These are phyloP conservation scores for Phytophthora constricta DNA, from an alignment of 352 stramenopile genomes.

Conservation along the genomic window DNA sequence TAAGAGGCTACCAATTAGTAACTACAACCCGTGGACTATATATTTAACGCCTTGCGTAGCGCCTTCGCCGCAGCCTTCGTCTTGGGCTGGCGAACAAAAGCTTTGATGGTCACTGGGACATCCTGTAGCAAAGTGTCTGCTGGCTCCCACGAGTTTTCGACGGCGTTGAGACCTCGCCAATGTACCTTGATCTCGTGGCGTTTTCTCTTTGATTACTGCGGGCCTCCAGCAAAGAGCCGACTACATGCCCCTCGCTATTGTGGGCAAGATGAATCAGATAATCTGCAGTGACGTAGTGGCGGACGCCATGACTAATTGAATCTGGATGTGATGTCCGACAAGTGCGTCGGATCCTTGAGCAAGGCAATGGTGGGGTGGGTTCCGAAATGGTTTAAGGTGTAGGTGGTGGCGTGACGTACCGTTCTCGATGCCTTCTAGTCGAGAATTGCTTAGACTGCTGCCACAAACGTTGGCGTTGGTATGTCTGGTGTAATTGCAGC, in stretches of 20 bases:
- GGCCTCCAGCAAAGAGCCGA: conserved; percentile 7
- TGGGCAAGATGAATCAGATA: conserved; percentile 19
- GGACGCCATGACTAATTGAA: no score
- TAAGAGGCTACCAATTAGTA: neutral
- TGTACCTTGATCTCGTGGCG: conserved; percentile 9
- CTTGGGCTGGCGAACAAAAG: neutral
- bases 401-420: no score
- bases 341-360: no score
- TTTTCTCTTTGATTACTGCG: neutral
- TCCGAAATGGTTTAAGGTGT: no score
- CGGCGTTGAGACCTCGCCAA: conserved; percentile 16
- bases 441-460: no score
- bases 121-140: conserved; percentile 18
- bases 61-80: neutral
- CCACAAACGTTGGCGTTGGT: no score
- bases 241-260: conserved; percentile 29
- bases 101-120: conserved; percentile 5
- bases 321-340: no score
- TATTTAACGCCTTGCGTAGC: neutral
- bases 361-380: no score
- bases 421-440: no score
- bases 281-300: conserved; percentile 24
- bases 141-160: conserved; percentile 23
- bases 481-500: no score
- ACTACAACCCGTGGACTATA: neutral